These are phyloP conservation scores for Sistotremastrum suecicum DNA, from an alignment of 768 basidiomycete genomes.

Conservation along the genomic window DNA sequence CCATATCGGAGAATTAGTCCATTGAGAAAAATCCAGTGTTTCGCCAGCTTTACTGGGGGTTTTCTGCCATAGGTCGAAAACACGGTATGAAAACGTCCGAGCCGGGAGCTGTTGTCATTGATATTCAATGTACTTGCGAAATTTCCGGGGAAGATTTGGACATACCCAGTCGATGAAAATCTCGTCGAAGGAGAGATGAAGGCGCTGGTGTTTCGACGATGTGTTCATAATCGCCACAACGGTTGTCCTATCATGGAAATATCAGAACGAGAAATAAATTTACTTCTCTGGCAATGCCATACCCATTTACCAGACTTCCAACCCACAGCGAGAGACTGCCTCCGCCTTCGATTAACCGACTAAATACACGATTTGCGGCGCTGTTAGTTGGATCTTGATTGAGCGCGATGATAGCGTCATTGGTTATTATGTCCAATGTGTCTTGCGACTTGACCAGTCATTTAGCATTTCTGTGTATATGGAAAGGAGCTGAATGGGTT, in stretches of 20 bases:
- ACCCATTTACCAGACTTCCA: slow-evolving; percentile 20
- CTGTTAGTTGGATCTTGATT: slow-evolving; percentile 20
- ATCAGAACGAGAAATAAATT: neutral
- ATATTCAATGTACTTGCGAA: neutral
- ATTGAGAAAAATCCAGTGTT: too few species aligned
- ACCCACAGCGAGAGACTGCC: slow-evolving; percentile 20
- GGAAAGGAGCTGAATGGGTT: neutral
- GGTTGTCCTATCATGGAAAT: slow-evolving; percentile 9
- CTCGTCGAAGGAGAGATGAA: slow-evolving; percentile 17
- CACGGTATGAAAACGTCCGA: slow-evolving; percentile 1
- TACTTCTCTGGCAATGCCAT: neutral
- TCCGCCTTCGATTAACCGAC: slow-evolving; percentile 14
- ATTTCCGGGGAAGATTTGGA: neutral
- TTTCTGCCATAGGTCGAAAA: slow-evolving; percentile 24
- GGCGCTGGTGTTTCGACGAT: slow-evolving; percentile 15
- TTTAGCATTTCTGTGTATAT: too few species aligned
- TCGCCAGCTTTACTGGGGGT: too few species aligned
- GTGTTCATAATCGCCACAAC: slow-evolving; percentile 24
- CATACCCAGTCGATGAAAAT: slow-evolving; percentile 21
- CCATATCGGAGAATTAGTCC: too few species aligned
- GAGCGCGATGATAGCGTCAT: slow-evolving; percentile 22
- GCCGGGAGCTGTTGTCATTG: slow-evolving; percentile 1
- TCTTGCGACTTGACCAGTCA: slow-evolving; percentile 16
- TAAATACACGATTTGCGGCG: slow-evolving; percentile 22
- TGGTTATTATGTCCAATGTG: slow-evolving; percentile 23